Conservation (phyloP, 176 grass and related monocot species). For the Musa troglodytarum region DNA sequence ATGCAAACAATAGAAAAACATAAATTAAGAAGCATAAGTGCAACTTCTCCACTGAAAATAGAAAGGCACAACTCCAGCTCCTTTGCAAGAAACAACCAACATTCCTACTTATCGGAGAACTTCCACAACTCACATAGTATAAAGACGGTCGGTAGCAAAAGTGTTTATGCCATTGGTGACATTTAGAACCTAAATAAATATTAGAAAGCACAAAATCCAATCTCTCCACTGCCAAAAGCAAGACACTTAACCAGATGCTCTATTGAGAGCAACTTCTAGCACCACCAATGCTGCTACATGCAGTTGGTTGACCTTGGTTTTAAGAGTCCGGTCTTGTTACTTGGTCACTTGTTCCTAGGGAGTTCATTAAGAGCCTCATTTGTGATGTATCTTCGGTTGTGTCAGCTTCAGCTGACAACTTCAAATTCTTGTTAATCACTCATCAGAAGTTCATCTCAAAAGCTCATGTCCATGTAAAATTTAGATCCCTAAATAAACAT, state of each 20-base stretch:
- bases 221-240: background rate
- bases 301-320: background rate
- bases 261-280: background rate
- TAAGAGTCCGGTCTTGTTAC: background rate
- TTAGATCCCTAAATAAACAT: too few relatives aligned
- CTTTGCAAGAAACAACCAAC: background rate
- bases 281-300: background rate
- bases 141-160: background rate
- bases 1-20: background rate
- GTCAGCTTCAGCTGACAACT: too few relatives aligned
- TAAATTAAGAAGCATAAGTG: background rate
- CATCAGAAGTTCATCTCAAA: too few relatives aligned
- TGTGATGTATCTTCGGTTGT: too few relatives aligned
- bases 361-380: background rate
- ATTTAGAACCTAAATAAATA: background rate
- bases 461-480: too few relatives aligned
- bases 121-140: background rate
- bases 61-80: background rate
- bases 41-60: background rate
- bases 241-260: background rate
- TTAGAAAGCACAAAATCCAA: background rate
- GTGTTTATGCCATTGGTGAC: background rate
- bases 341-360: background rate
- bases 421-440: too few relatives aligned
- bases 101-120: background rate